A percentile compares a stretch with the other conserved stretches of the same genome.
phyloP scores from a whole-genome alignment of 225 moss, liverwort and hornwort species.

The Polytrichum formosum region DNA sequence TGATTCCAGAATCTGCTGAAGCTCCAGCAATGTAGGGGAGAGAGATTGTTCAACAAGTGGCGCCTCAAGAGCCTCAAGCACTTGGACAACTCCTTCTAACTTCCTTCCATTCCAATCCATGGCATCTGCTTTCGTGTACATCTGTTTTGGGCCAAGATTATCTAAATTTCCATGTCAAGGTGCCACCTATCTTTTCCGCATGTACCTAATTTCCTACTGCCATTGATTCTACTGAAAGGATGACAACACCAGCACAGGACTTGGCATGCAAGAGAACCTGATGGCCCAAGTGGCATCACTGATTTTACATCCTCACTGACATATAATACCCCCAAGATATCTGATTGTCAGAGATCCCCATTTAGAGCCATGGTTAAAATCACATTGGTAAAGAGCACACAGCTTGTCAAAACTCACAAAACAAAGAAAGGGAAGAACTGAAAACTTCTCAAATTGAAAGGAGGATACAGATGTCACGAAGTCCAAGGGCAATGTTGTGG shows the following conservation, averaged over 20 bases:
- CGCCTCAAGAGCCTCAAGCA: constrained; percentile 87
- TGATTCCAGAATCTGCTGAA: constrained; percentile 76
- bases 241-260: no score
- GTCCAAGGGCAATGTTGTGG: constrained; percentile 40
- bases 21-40: constrained; percentile 73
- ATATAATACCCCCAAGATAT: no score
- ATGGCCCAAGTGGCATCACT: no score
- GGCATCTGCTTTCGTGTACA: constrained; percentile 63
- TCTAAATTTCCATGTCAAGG: constrained; percentile 51
- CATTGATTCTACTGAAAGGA: no score
- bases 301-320: no score
- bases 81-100: constrained; percentile 71
- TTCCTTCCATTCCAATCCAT: constrained; percentile 75
- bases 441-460: not conserved
- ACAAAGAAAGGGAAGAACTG: not conserved
- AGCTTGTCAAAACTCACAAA: not conserved
- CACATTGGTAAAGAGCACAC: no score
- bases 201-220: no score
- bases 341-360: no score
- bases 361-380: no score
- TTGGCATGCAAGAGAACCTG: no score
- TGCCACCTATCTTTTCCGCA: constrained; percentile 3
- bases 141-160: constrained; percentile 64
- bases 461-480: constrained; percentile 88
- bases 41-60: constrained; percentile 71